A percentile compares a stretch with the other conserved stretches of the same genome.
Evolutionary conservation across 2,329 filamentous ascomycete species (phyloP).

Genomic region (Talaromyces atroroseus): DNA sequence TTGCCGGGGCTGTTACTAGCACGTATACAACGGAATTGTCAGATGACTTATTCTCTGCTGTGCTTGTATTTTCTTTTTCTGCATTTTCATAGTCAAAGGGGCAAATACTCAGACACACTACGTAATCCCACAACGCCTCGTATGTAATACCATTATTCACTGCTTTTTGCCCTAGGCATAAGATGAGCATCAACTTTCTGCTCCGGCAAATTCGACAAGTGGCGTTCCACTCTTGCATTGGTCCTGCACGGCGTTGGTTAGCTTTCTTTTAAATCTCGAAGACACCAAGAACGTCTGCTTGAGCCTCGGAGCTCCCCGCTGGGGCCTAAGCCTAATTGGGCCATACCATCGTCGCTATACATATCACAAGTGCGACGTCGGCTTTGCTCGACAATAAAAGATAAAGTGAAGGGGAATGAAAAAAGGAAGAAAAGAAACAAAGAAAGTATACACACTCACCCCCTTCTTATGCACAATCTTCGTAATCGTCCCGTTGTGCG

Average conservation of each 20-base stretch:
- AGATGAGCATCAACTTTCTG: too few species aligned
- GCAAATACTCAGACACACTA: background rate
- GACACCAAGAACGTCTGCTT: slow-evolving; percentile 13
- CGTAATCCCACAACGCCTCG: too few species aligned
- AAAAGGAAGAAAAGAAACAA: background rate
- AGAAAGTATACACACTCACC: slow-evolving; percentile 44
- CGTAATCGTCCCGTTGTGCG: slow-evolving; percentile 65
- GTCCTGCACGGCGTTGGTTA: slow-evolving; percentile 46
- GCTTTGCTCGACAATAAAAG: background rate
- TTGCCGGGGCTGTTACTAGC: too few species aligned
- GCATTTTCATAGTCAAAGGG: background rate
- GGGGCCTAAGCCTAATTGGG: background rate
- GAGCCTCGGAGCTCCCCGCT: slow-evolving; percentile 10
- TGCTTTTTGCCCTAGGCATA: too few species aligned
- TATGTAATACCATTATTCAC: background rate
- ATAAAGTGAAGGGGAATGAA: background rate
- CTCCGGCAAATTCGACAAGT: slow-evolving; percentile 59
- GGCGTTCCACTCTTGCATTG: slow-evolving; percentile 74
- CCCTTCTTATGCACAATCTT: slow-evolving; percentile 70
- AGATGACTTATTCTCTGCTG: background rate
- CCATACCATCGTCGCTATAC: too few species aligned
- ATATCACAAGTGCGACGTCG: too few species aligned
- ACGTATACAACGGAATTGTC: too few species aligned
- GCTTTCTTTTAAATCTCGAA: slow-evolving; percentile 13
- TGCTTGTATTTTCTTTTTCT: background rate